Evolutionary conservation across 1,139 yeast genomes (phyloP).

Genomic region (Candida gigantensis): DNA sequence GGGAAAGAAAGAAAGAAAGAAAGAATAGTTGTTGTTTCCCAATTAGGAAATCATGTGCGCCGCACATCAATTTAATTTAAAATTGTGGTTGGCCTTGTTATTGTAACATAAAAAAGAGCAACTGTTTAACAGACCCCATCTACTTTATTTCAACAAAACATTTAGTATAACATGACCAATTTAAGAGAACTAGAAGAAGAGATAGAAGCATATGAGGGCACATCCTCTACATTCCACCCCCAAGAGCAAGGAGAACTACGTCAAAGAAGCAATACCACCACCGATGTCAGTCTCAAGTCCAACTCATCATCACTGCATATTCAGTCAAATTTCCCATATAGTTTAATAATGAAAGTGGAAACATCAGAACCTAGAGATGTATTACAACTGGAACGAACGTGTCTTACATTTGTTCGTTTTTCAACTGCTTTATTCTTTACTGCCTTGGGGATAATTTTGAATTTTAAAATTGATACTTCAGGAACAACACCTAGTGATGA

Average conservation of each 20-base stretch:
- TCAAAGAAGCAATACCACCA: conserved; percentile 3
- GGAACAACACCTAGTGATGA: conserved; percentile 10
- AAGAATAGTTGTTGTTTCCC: neutral
- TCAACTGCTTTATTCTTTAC: conserved; percentile 51
- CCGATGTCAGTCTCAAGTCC: no score
- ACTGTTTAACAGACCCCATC: no score
- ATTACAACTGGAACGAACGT: conserved; percentile 60
- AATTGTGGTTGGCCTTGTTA: no score
- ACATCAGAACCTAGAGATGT: conserved; percentile 64
- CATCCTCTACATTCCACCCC: neutral
- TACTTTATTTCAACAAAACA: no score
- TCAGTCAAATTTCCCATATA: conserved; percentile 18
- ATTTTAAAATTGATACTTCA: conserved; percentile 46
- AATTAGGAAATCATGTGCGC: neutral
- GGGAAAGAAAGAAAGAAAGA: neutral
- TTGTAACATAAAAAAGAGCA: no score
- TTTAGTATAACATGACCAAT: no score
- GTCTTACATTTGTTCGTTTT: conserved; percentile 54
- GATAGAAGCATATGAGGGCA: conserved; percentile 7
- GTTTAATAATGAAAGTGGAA: conserved; percentile 40
- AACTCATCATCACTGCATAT: neutral
- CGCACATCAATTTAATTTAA: no score
- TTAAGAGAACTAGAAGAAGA: conserved; percentile 5
- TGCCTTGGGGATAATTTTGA: conserved; percentile 53
- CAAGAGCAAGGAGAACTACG: conserved; percentile 1